These are phyloP conservation scores for Jaminaea rosea DNA, from an alignment of 1,284 basidiomycete genomes.

Conservation along the genomic window DNA sequence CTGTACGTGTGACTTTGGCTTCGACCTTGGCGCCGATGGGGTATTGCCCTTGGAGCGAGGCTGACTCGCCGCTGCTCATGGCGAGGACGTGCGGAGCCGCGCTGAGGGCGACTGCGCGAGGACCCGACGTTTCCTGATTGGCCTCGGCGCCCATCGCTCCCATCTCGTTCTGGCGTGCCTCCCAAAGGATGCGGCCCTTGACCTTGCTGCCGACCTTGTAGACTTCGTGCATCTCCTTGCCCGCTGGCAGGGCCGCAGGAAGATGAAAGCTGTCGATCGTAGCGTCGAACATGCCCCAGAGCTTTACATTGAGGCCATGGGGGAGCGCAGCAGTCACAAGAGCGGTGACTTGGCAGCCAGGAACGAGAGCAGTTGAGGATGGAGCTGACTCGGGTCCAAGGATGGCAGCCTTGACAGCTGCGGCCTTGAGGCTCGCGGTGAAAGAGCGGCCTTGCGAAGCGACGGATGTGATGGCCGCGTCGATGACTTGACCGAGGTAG, in stretches of 20 bases:
- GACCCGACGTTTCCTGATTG: slow-evolving; percentile 11
- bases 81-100: slow-evolving; percentile 29
- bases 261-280: slow-evolving; percentile 80
- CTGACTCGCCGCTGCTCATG: slow-evolving; percentile 16
- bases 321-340: slow-evolving; percentile 72
- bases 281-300: slow-evolving; percentile 87
- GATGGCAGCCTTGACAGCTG: slow-evolving; percentile 24
- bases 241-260: slow-evolving; percentile 42
- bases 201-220: slow-evolving; percentile 55
- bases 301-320: slow-evolving; percentile 75
- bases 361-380: slow-evolving; percentile 70
- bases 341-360: slow-evolving; percentile 74
- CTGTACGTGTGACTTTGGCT: slow-evolving; percentile 25
- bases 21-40: slow-evolving; percentile 34
- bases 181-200: slow-evolving; percentile 76
- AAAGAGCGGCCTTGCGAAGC: slow-evolving; percentile 44
- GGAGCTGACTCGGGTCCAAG: slow-evolving; percentile 14
- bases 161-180: slow-evolving; percentile 17
- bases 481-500: slow-evolving; percentile 45
- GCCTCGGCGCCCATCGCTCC: slow-evolving; percentile 8
- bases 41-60: slow-evolving; percentile 18
- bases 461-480: slow-evolving; percentile 41
- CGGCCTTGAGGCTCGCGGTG: slow-evolving; percentile 35
- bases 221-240: slow-evolving; percentile 33
- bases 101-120: slow-evolving; percentile 35